These are phyloP conservation scores for Cyberlindnera nakhonratchasimensis DNA, from an alignment of 805 yeast species.

Conservation along the genomic window DNA sequence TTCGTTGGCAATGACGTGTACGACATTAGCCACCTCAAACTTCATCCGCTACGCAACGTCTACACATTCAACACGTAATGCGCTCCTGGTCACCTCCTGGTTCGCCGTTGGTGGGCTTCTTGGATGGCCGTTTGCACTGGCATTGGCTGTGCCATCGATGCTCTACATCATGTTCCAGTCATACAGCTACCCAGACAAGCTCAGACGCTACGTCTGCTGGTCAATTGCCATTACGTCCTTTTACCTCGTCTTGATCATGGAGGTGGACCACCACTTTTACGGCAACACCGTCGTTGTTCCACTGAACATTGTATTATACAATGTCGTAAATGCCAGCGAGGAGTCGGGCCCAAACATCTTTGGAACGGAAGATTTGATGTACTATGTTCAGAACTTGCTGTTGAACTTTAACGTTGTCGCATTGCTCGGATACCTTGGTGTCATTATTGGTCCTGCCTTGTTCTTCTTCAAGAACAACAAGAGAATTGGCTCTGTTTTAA, in stretches of 20 bases:
- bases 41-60: conserved; percentile 31
- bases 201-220: conserved; percentile 23
- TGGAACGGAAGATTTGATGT: conserved; percentile 77
- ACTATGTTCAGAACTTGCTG: conserved; percentile 64
- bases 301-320: conserved; percentile 76
- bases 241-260: conserved; percentile 30
- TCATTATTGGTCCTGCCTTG: conserved; percentile 30
- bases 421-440: conserved; percentile 40
- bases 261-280: conserved; percentile 62
- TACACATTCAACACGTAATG: conserved; percentile 16
- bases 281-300: conserved; percentile 65
- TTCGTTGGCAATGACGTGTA: conserved; percentile 61
- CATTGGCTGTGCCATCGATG: conserved; percentile 51
- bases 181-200: conserved; percentile 3
- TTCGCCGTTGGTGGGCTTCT: conserved; percentile 65
- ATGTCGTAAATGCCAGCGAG: conserved; percentile 65
- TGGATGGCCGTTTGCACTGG: conserved; percentile 90
- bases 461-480: conserved; percentile 14
- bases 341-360: conserved; percentile 83
- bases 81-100: conserved; percentile 37
- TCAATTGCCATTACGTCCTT: conserved; percentile 24
- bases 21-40: conserved; percentile 41
- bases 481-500: conserved; percentile 11
- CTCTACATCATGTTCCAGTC: conserved; percentile 19
- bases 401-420: conserved; percentile 68